Base-by-base conservation (phyloP, 345 rosid genomes). In the Salix suchowensis region DNA sequence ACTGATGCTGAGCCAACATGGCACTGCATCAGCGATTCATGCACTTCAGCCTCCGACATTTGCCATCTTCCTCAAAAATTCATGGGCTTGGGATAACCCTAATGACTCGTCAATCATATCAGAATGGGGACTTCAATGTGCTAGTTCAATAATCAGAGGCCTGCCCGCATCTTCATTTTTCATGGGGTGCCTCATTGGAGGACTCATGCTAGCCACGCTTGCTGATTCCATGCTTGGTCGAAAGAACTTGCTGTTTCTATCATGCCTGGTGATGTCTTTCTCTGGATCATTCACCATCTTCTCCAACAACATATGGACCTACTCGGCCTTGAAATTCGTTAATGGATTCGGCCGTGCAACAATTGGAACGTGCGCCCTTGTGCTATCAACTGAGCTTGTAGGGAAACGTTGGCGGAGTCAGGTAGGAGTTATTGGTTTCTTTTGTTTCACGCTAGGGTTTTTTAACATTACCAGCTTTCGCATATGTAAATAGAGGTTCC, bases 221-320 rank as follows among this genome's bases (percentile, higher is more conserved):
- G 93, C 87, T 2, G 96, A 91, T 74, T 84, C 93, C 16, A 75
- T 85, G 1, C 80, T 88, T 0, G 96, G 93, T 61, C 90, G 96
- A 74, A 89, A 85, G 54, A 91, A 87, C 71, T 72, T 87, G 85
- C 80, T 89, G 48, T 71, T 86, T 44, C 74, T 88, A 12, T 82
- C 89, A 0, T 87, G 90, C 72, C 48, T 87, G 0, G 21, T 75
- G 11, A 88, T 89, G 91, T 80, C 89, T 66, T 4, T 85, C n/a
- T 80, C 90, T 61, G 70, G 84, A 34, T 48, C 84, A 19, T 12
- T 80, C 19, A 84, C 91, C 0, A 70, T 65, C 36, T 84, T 89
- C 69, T 75, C 91, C 36, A 77, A 82, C 26, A 85, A 85, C 30
- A 71, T 88, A 0, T 88, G 88, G 90, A 70, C 81, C 23, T 88